phyloP scores from a whole-genome alignment of 768 basidiomycete species.

The Nidula microcarpa region DNA sequence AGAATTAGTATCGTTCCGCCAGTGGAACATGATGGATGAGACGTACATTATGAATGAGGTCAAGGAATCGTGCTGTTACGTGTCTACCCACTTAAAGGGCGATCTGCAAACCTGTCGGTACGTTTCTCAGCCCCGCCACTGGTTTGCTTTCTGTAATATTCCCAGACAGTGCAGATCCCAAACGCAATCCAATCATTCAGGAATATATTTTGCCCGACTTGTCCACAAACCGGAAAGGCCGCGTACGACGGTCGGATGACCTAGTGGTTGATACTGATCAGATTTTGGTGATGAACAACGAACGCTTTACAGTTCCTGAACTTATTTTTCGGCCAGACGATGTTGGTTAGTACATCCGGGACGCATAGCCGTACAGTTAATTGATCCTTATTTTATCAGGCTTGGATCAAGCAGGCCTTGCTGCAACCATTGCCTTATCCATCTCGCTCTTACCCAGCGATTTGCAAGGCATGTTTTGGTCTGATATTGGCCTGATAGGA shows the following conservation, averaged over 20 bases:
- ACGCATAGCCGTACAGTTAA: neutral
- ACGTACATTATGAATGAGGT: conserved; percentile 91
- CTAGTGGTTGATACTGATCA: conserved; percentile 54
- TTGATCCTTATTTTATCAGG: conserved; percentile 35
- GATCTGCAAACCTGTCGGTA: conserved; percentile 83
- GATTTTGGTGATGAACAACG: conserved; percentile 84
- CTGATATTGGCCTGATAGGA: conserved; percentile 87
- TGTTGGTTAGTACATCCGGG: conserved; percentile 58
- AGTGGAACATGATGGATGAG: conserved; percentile 99
- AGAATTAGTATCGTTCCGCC: conserved; percentile 89
- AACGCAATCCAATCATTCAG: conserved; percentile 67
- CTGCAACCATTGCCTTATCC: conserved; percentile 70
- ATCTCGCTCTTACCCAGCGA: conserved; percentile 77
- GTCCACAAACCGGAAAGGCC: conserved; percentile 59
- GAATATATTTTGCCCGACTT: conserved; percentile 93
- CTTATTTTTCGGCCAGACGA: conserved; percentile 87
- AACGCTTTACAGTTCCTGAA: conserved; percentile 92
- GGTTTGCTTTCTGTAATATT: conserved; percentile 9
- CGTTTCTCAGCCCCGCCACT: conserved; percentile 19
- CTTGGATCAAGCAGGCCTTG: conserved; percentile 76
- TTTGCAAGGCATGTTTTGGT: conserved; percentile 92
- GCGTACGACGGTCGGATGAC: conserved; percentile 51
- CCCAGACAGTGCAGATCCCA: conserved; percentile 44
- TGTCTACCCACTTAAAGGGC: conserved; percentile 63
- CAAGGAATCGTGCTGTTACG: conserved; percentile 89